phyloP scores from a whole-genome alignment of 1,284 basidiomycete species.

The Ceratobasidium sp. region DNA sequence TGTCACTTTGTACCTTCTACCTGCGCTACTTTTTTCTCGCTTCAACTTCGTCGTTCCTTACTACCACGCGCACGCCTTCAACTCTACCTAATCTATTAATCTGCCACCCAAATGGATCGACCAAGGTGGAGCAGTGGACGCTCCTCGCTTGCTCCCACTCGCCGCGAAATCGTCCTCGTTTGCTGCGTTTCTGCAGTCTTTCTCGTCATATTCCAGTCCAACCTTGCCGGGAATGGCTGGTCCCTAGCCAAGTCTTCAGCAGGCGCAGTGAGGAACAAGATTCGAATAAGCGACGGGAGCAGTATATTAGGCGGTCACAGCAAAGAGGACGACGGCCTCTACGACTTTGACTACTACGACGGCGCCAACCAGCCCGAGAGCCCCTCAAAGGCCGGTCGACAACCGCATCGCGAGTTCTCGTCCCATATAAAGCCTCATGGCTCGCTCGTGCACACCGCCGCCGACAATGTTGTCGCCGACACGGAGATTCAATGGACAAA shows the following conservation, averaged over 20 bases:
- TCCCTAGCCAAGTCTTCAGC: slow-evolving; percentile 26
- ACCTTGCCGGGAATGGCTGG: slow-evolving; percentile 23
- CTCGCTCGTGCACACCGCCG: neutral
- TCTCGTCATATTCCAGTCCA: slow-evolving; percentile 8
- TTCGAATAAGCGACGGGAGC: slow-evolving; percentile 27
- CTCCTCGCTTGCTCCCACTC: slow-evolving; percentile 28
- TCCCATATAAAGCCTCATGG: slow-evolving; percentile 41
- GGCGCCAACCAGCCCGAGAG: neutral
- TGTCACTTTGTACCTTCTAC: neutral
- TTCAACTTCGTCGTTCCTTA: slow-evolving; percentile 12
- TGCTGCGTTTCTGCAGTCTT: slow-evolving; percentile 30
- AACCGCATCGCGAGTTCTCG: slow-evolving; percentile 40
- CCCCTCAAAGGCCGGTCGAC: neutral
- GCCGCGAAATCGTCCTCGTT: slow-evolving; percentile 28
- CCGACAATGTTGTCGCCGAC: slow-evolving; percentile 32
- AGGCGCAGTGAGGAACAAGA: slow-evolving; percentile 4
- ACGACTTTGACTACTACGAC: slow-evolving; percentile 40
- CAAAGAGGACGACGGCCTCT: slow-evolving; percentile 36
- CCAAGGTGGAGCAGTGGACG: slow-evolving; percentile 15
- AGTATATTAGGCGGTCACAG: slow-evolving; percentile 26
- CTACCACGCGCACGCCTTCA: neutral
- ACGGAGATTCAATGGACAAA: slow-evolving; percentile 43
- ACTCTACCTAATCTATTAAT: neutral
- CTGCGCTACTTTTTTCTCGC: slow-evolving; percentile 4
- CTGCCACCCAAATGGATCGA: slow-evolving; percentile 4